A percentile compares a stretch with the other conserved stretches of the same genome.
Conservation (phyloP, 2,329 filamentous ascomycete genomes). For the Sarocladium brachiariae region DNA sequence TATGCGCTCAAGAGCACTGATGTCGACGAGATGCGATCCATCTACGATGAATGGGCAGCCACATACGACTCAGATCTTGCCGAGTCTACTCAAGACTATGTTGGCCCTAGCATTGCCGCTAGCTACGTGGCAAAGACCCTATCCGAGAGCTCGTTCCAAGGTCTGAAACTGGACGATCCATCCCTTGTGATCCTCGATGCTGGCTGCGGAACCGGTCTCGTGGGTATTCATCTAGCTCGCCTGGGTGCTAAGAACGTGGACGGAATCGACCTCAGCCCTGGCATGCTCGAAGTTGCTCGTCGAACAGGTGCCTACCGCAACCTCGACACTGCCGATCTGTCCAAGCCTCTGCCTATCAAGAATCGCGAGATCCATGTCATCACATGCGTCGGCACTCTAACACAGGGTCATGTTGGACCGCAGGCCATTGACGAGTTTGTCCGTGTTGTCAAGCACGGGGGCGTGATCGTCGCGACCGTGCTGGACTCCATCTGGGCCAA, state of each 20-base stretch:
- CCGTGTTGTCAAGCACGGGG: conserved; percentile 37
- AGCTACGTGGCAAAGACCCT: conserved; percentile 26
- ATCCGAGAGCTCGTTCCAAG: conserved; percentile 1
- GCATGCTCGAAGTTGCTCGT: conserved; percentile 47
- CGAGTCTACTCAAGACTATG: conserved; percentile 29
- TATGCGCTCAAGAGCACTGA: conserved; percentile 19
- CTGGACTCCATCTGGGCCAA: conserved; percentile 41
- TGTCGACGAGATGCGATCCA: conserved; percentile 19
- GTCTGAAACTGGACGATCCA: conserved; percentile 16
- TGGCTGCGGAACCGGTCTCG: conserved; percentile 50
- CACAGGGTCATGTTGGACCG: conserved; percentile 47
- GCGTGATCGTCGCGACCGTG: conserved; percentile 44
- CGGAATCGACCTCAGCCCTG: conserved; percentile 44
- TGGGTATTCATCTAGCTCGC: conserved; percentile 38
- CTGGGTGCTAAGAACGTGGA: conserved; percentile 39
- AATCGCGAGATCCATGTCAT: conserved; percentile 42
- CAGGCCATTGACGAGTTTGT: conserved; percentile 42
- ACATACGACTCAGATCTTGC: conserved; percentile 29
- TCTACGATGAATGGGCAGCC: conserved; percentile 30
- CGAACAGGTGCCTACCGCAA: conserved; percentile 39
- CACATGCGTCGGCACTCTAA: conserved; percentile 48
- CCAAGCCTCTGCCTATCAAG: conserved; percentile 29
- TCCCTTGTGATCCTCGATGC: conserved; percentile 39
- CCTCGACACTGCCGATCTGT: conserved; percentile 39
- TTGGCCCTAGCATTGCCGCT: conserved; percentile 33